Conservation (phyloP, 225 moss, liverwort and hornwort species). For the Pseudisothecium myosuroides region DNA sequence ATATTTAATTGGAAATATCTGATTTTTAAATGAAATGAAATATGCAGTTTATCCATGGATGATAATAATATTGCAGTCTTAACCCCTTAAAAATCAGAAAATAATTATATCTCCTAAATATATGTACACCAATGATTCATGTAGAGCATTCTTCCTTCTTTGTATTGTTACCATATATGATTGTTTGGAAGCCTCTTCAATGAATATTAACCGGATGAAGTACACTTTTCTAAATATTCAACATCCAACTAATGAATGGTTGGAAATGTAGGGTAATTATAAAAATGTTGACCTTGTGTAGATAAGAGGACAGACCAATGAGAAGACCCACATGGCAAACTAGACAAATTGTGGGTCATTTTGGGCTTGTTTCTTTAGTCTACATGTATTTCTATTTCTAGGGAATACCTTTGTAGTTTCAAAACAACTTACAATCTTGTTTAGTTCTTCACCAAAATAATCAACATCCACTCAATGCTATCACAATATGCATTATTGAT, state of each 20-base stretch:
- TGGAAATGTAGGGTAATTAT: not conserved
- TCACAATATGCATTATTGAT: not conserved
- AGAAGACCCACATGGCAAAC: not conserved
- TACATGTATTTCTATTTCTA: not conserved
- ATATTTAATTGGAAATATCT: not conserved
- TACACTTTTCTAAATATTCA: not conserved
- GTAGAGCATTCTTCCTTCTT: not conserved
- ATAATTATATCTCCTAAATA: not conserved
- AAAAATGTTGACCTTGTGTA: accelerated
- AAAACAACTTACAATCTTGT: not conserved
- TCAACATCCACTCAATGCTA: not conserved
- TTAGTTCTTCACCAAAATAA: not conserved
- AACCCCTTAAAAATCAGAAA: not conserved
- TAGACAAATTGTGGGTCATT: not conserved
- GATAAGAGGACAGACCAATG: not conserved
- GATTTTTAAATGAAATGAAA: no score
- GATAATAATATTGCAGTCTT: not conserved
- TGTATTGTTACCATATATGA: not conserved
- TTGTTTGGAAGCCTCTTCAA: not conserved
- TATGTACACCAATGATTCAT: not conserved
- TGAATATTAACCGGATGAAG: no score
- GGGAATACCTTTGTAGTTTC: not conserved
- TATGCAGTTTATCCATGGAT: not conserved
- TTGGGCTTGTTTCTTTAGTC: not conserved
- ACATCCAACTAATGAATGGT: not conserved